These are phyloP conservation scores for Cladophialophora carrionii DNA, from an alignment of 2,329 filamentous ascomycete species.

Conservation along the genomic window DNA sequence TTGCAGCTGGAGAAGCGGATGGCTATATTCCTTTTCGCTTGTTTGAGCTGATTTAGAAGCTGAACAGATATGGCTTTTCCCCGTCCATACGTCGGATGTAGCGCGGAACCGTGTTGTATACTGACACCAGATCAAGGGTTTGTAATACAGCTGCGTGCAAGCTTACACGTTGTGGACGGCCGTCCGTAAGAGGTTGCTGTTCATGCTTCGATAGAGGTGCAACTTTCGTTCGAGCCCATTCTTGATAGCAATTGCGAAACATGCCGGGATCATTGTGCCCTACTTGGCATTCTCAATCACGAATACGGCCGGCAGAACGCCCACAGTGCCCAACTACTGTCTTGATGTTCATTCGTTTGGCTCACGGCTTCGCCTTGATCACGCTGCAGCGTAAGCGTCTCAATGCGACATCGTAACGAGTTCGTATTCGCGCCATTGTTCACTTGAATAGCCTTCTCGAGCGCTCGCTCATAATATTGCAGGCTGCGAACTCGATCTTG, in stretches of 20 bases:
- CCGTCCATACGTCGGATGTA: too few species aligned
- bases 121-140: too few species aligned
- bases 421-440: conserved; percentile 10
- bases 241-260: neutral
- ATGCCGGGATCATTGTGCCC: neutral
- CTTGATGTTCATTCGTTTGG: neutral
- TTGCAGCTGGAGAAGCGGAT: neutral
- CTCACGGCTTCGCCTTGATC: neutral
- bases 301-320: conserved; percentile 15
- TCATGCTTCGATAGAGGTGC: neutral
- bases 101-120: too few species aligned
- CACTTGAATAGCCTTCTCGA: conserved; percentile 18
- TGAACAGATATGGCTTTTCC: neutral
- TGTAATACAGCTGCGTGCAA: too few species aligned
- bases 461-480: conserved; percentile 8
- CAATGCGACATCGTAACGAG: conserved; percentile 15
- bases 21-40: neutral
- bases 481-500: conserved; percentile 8
- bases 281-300: neutral
- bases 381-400: neutral
- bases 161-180: too few species aligned
- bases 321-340: conserved; percentile 16
- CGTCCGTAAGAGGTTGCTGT: neutral
- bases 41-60: neutral
- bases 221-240: neutral